Evolutionary conservation across 176 grass and related monocot species (phyloP), one percentile per base, ranked within the genome.

Genomic region (Oryza punctata): DNA sequence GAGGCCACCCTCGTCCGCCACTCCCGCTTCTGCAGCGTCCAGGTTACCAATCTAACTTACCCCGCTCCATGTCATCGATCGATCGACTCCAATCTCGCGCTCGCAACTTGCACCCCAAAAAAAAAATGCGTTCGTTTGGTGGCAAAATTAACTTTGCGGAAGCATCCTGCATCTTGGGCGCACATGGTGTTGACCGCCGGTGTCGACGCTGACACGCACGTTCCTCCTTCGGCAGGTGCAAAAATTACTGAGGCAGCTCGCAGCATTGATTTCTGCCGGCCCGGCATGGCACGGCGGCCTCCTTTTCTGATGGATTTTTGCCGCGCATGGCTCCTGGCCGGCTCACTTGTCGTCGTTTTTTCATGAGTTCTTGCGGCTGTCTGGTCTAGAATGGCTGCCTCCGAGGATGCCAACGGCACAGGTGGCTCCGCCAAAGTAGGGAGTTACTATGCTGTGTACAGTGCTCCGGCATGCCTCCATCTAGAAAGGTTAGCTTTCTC

Each of bases 11-110:
- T 99, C 85, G 80, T 70, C 50, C 85, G 74, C 60, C 96, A 99
- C 88, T 93, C 91, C 2, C 85, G 91, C n/a, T 99, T 99, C 87
- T 94, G 73, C 74, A 99, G 96, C 86, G 46, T 96, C 63, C 96
- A 91, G 85, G 96, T 99, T 3, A 64, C 78, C 6, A 21, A 21
- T 14, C 5, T 52, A 12, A 5, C 16, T 16, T 52, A 57, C 52
- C 52, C 52, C 6, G 1, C 18, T 49, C 18, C 12, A 45, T 45
- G 44, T n/a, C n/a, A 52, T 52, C n/a, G n/a, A n/a, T n/a, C n/a
- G n/a, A n/a, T n/a, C n/a, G n/a, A n/a, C n/a, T n/a, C n/a, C n/a
- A n/a, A n/a, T n/a, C 13, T 14, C 44, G 14, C 15, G 15, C 16
- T 40, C 16, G 23, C 67, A 50, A 35, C 54, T 24, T 19, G 66